Evolutionary conservation across 2,329 filamentous ascomycete genomes (phyloP), one percentile per base, ranked within the genome.

Genomic region (Colletotrichum sp.): DNA sequence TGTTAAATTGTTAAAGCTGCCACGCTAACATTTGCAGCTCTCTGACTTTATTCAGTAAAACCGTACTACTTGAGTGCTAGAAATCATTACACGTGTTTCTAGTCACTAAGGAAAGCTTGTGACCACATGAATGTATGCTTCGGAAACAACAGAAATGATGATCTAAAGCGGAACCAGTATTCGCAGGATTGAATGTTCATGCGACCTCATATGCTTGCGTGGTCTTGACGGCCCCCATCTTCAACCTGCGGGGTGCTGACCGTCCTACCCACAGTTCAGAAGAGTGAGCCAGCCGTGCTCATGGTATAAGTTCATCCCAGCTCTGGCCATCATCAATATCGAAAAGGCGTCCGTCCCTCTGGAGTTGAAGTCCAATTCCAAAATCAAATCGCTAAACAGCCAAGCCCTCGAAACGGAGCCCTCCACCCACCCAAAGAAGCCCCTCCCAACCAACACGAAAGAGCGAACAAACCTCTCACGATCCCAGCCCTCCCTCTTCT

Each of bases 161-260:
- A 13, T 8, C 44, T 13, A 7, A 0, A 22, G n/a, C 19, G 2
- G 1, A n/a, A 12, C 22, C 3, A 4, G n/a, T n/a, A n/a, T n/a
- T n/a, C n/a, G n/a, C n/a, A n/a, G n/a, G n/a, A n/a, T n/a, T n/a
- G n/a, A n/a, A n/a, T n/a, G n/a, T n/a, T n/a, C n/a, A n/a, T n/a
- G n/a, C n/a, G n/a, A n/a, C n/a, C n/a, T n/a, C n/a, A n/a, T n/a
- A n/a, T n/a, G n/a, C n/a, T n/a, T n/a, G 11, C 44, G 44, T 22
- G 7, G 11, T n/a, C 44, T 48, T 48, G 44, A 48, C 44, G 9
- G 6, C 44, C n/a, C 15, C n/a, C 44, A 11, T 1, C 44, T 22
- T 3, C 44, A 13, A 48, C 44, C 19, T 4, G 44, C 19, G 44
- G n/a, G n/a, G 44, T 22, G 11, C 22, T 22, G n/a, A 22, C 11